Conservation (phyloP, 2,329 filamentous ascomycete genomes). For the Helotiales sp. region DNA sequence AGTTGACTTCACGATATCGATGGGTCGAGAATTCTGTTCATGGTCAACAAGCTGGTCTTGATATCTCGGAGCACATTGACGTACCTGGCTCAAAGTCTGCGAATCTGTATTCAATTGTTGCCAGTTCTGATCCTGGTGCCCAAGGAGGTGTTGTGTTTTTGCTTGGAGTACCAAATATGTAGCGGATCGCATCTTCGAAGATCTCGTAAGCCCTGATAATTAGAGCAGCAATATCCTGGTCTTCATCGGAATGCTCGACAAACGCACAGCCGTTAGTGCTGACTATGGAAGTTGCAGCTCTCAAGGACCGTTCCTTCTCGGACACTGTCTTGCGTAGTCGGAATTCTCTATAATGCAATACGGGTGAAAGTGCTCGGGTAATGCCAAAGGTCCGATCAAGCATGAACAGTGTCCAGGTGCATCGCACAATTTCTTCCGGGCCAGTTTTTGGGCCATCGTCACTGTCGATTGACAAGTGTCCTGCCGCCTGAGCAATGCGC, state of each 20-base stretch:
- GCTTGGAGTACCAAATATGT: constrained; percentile 14
- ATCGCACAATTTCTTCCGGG: constrained; percentile 16
- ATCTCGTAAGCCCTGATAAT: constrained; percentile 18
- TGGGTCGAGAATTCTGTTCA: constrained; percentile 21
- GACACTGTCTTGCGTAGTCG: constrained; percentile 16
- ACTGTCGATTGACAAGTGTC: constrained; percentile 12
- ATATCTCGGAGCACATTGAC: background rate
- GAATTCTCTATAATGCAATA: constrained; percentile 14
- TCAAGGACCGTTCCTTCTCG: constrained; percentile 7
- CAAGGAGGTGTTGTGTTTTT: constrained; percentile 21
- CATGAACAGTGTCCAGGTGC: constrained; percentile 22
- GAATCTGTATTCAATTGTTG: constrained; percentile 22
- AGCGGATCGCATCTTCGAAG: constrained; percentile 21
- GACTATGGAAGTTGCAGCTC: background rate
- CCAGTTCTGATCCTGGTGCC: constrained; percentile 20
- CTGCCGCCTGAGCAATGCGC: constrained; percentile 16
- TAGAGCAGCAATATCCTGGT: constrained; percentile 17
- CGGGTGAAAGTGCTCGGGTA: constrained; percentile 19
- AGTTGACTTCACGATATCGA: constrained; percentile 20
- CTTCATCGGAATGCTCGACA: background rate
- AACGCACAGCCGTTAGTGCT: background rate
- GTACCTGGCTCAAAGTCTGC: constrained; percentile 23
- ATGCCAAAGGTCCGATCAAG: constrained; percentile 21
- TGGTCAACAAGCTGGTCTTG: too few species aligned
- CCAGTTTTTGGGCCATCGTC: background rate